Conservation (phyloP, 257 asterid species). For the Nicotiana undulata region DNA sequence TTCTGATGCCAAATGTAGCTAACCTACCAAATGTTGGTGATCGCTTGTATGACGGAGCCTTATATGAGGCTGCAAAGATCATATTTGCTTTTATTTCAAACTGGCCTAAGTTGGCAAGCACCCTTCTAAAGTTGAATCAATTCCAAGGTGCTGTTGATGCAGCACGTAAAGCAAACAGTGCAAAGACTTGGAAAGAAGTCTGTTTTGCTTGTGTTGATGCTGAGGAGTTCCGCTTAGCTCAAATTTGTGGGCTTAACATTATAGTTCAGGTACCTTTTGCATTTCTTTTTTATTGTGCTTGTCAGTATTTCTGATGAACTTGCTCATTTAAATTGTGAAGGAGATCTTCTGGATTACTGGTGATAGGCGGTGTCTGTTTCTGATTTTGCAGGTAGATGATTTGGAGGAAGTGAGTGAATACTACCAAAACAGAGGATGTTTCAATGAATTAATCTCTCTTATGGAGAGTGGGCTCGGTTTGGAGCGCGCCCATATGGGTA, state of each 20-base stretch:
- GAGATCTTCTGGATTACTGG: not conserved
- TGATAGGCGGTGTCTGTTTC: not conserved
- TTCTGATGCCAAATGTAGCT: constrained; percentile 34
- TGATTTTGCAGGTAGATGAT: constrained; percentile 73
- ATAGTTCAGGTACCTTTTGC: constrained; percentile 43
- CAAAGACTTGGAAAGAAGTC: constrained; percentile 98
- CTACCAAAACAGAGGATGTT: constrained; percentile 97
- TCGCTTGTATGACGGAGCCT: constrained; percentile 24
- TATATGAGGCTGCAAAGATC: constrained; percentile 74
- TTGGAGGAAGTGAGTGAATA: constrained; percentile 97
- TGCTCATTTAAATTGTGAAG: not conserved
- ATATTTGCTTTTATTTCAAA: constrained; percentile 88
- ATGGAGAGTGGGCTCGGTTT: constrained; percentile 98
- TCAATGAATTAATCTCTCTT: constrained; percentile 88
- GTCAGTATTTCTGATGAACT: not conserved
- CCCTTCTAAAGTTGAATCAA: constrained; percentile 79
- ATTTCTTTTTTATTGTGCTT: not conserved
- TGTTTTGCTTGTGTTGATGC: constrained; percentile 99
- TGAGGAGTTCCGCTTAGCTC: constrained; percentile 47
- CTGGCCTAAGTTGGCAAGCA: constrained; percentile 91
- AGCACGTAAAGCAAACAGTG: constrained; percentile 95
- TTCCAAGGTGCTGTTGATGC: constrained; percentile 99
- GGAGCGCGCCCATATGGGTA: constrained; percentile 99
- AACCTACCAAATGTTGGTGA: constrained; percentile 32
- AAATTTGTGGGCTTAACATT: constrained; percentile 31